These are phyloP conservation scores for Fusarium redolens DNA, from an alignment of 2,329 filamentous ascomycete species.

Conservation along the genomic window DNA sequence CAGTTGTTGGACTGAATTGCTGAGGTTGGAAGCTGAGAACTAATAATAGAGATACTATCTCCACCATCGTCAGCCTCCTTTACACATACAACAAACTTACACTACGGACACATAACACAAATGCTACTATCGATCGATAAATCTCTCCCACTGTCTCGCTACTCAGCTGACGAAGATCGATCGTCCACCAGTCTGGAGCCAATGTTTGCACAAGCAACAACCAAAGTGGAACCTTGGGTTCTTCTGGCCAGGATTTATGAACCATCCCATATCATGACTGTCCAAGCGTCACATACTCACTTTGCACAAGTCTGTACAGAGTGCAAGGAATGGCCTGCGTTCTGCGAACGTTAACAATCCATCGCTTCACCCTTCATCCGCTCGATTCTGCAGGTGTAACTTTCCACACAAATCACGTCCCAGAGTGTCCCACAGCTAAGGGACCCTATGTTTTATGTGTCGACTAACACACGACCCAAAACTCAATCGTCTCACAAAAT, in stretches of 20 bases:
- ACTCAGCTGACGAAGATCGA: constrained; percentile 9
- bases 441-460: constrained; percentile 13
- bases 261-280: neutral
- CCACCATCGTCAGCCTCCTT: constrained; percentile 7
- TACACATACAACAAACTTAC: neutral
- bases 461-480: constrained; percentile 19
- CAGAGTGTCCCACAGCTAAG: constrained; percentile 29
- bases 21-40: neutral
- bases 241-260: neutral
- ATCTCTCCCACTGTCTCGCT: neutral
- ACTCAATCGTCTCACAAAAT: constrained; percentile 22
- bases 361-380: constrained; percentile 13
- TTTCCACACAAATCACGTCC: constrained; percentile 38
- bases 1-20: neutral
- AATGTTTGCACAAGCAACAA: neutral
- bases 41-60: constrained; percentile 18
- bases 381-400: constrained; percentile 16
- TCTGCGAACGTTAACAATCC: neutral
- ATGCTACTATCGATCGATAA: constrained; percentile 19
- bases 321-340: neutral
- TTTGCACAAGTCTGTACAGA: neutral
- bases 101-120: neutral
- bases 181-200: constrained; percentile 6
- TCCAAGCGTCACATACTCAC: constrained; percentile 15
- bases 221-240: neutral